Evolutionary conservation across 2,329 filamentous ascomycete genomes (phyloP), one percentile per base, ranked within the genome.

Genomic region (Oidium heveae): DNA sequence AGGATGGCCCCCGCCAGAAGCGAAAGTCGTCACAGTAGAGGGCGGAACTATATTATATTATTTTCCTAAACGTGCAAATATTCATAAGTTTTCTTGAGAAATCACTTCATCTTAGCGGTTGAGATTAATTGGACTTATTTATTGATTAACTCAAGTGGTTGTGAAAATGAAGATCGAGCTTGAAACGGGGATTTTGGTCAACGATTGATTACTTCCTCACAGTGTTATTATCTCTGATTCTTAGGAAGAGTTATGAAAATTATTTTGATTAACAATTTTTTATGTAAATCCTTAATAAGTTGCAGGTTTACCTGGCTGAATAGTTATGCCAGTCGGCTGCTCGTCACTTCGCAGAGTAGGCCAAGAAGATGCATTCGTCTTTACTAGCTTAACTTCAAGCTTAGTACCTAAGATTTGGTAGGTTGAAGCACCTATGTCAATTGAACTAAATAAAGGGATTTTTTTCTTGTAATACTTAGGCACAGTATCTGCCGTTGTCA

Each of bases 281-380:
- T 3, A 39, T 16, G 52, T 18, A 53, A 39, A 46, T 54, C 57
- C 56, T 54, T 55, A 57, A 51, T 34, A 72, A 56, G 74, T 72
- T 36, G 82, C 86, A 53, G 91, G 87, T 59, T 80, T 75, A 15
- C 91, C 91, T 59, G 93, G 74, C 69, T 98, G 91, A 59, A 96
- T 79, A 62, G 94, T 94, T 70, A 94, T 84, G 2, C 80, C 80
- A 3, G 76, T 79, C 60, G 71, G 72, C 59, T 70, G 74, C 62
- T 84, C 81, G 61, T 82, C 78, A 55, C 74, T 78, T 57, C 79
- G 72, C 62, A 86, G 64, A 6, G 82, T 78, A 18, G 80, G 77
- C 82, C 82, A 86, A 57, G 78, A 76, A 24, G 70, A 69, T 2
- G 74, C 76, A 62, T 82, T 77, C 6, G 73, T 75, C 69, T 83